Evolutionary conservation across 305 asterid genomes (phyloP).

Genomic region (Fraxinus sp.): DNA sequence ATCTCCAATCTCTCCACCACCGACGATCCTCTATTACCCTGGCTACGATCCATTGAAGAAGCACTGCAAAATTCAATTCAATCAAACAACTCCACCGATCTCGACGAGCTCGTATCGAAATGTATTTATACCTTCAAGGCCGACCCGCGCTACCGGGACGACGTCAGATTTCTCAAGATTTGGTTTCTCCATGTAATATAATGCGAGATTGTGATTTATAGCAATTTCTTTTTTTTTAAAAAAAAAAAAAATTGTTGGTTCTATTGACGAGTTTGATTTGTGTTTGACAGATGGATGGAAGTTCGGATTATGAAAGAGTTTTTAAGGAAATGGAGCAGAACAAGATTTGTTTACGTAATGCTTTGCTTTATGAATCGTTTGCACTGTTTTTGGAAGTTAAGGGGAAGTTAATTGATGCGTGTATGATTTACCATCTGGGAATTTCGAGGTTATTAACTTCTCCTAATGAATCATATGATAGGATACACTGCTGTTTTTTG

Average conservation of each 20-base stretch:
- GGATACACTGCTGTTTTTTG: neutral
- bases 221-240: neutral
- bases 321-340: constrained; percentile 61
- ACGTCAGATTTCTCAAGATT: constrained; percentile 85
- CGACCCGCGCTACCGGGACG: constrained; percentile 64
- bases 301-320: constrained; percentile 57
- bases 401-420: constrained; percentile 72
- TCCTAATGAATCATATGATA: neutral
- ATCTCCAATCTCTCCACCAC: constrained; percentile 25
- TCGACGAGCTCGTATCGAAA: constrained; percentile 41
- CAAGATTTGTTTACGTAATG: constrained; percentile 57
- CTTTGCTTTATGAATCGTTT: constrained; percentile 69
- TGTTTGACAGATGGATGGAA: constrained; percentile 70
- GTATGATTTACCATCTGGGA: constrained; percentile 69
- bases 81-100: constrained; percentile 26
- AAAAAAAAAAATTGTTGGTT: neutral
- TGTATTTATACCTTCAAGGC: constrained; percentile 64
- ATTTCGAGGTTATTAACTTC: constrained; percentile 64
- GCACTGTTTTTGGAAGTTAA: constrained; percentile 73
- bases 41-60: constrained; percentile 60
- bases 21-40: constrained; percentile 70
- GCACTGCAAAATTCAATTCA: constrained; percentile 32
- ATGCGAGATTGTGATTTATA: neutral
- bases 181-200: constrained; percentile 80
- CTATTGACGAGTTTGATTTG: constrained; percentile 6